These are phyloP conservation scores for Leucosporidium scottii DNA, from an alignment of 768 basidiomycete genomes.

Conservation along the genomic window DNA sequence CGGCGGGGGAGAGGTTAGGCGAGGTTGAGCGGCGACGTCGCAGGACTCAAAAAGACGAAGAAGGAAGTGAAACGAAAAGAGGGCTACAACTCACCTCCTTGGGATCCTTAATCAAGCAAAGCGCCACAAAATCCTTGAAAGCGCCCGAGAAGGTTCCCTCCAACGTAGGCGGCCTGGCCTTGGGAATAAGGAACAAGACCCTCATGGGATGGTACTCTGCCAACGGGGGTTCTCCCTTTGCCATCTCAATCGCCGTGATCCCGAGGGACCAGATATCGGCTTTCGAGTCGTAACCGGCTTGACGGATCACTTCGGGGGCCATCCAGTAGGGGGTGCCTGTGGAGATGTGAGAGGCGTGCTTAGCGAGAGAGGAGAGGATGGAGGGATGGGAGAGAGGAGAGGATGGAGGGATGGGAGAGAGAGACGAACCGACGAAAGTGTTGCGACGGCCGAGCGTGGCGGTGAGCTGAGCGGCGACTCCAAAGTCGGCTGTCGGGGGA, in stretches of 20 bases:
- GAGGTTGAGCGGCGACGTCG: too few relatives aligned
- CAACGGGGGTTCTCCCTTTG: constrained; percentile 90
- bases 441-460: constrained; percentile 60
- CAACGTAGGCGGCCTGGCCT: constrained; percentile 83
- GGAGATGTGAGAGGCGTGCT: neutral
- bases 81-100: constrained; percentile 50
- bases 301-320: constrained; percentile 97
- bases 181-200: constrained; percentile 93
- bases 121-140: constrained; percentile 87
- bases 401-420: neutral
- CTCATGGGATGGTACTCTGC: constrained; percentile 99
- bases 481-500: constrained; percentile 67
- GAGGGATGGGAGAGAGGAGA: constrained; percentile 58
- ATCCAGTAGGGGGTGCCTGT: constrained; percentile 86
- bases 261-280: constrained; percentile 98
- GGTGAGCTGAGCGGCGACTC: constrained; percentile 94
- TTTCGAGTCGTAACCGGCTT: constrained; percentile 90
- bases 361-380: constrained; percentile 34
- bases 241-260: constrained; percentile 90
- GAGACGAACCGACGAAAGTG: constrained; percentile 71
- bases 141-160: constrained; percentile 75
- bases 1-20: too few relatives aligned
- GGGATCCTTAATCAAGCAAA: constrained; percentile 90
- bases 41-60: too few relatives aligned
- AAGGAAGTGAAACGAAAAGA: neutral